A percentile compares a stretch with the other conserved stretches of the same genome.
These are phyloP conservation scores for Aegilops sharonensis DNA, from an alignment of 176 grass and related monocot species.

Conservation along the genomic window DNA sequence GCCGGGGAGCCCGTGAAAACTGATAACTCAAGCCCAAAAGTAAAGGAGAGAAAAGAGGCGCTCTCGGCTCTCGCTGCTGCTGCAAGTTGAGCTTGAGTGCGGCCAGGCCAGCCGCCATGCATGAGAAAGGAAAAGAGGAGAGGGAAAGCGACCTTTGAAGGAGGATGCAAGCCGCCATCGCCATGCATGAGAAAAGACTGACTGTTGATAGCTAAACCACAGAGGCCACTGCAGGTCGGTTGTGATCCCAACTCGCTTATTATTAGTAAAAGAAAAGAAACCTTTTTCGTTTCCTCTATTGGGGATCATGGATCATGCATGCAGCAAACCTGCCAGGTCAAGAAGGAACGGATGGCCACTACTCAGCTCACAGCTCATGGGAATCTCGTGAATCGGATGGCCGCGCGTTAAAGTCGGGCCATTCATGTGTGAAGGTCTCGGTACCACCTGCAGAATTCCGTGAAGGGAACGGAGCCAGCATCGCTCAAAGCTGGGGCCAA, in stretches of 20 bases:
- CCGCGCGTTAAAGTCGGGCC: no score
- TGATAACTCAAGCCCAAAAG: background rate
- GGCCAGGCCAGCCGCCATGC: background rate
- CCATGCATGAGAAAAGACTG: no score
- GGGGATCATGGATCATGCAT: background rate
- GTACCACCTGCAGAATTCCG: background rate
- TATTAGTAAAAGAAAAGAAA: no score
- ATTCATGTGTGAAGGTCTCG: no score
- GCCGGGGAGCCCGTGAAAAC: constrained; percentile 7
- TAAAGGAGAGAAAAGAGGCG: background rate
- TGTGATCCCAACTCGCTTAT: background rate
- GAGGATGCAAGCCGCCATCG: no score
- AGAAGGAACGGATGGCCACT: background rate
- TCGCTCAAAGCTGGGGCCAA: no score
- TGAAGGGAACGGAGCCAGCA: no score
- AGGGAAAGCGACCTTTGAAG: no score
- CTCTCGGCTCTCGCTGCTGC: no score
- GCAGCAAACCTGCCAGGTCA: background rate
- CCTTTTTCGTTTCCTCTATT: background rate
- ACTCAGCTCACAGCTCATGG: no score
- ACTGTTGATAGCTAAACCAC: no score
- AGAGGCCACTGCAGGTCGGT: background rate
- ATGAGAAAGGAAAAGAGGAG: background rate
- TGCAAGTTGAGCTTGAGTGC: no score
- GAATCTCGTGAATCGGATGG: background rate